These are phyloP conservation scores for Talaromyces borbonicus DNA, from an alignment of 495 filamentous ascomycete genomes.

Conservation along the genomic window DNA sequence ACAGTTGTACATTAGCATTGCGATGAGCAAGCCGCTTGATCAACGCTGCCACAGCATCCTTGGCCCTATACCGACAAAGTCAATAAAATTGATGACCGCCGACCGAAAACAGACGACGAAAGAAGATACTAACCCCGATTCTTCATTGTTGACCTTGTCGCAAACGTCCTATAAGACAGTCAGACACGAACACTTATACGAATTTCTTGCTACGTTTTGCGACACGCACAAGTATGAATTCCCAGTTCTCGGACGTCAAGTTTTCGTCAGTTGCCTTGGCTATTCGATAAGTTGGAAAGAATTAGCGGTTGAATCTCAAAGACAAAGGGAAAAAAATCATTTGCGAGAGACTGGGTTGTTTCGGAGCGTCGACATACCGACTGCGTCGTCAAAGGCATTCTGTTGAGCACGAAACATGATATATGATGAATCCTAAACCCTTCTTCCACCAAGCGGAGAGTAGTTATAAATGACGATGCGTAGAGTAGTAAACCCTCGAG, in stretches of 20 bases:
- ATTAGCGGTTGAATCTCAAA: too few relatives aligned
- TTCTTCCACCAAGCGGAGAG: too few relatives aligned
- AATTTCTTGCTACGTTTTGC: not conserved
- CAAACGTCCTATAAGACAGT: slow-evolving; percentile 63
- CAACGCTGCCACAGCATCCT: slow-evolving; percentile 86
- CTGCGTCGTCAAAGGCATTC: slow-evolving; percentile 72
- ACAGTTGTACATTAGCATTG: slow-evolving; percentile 98
- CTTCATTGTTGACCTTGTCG: slow-evolving; percentile 68
- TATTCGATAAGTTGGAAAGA: too few relatives aligned
- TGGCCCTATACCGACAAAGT: slow-evolving; percentile 42
- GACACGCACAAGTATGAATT: slow-evolving; percentile 69
- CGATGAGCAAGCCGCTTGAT: slow-evolving; percentile 95
- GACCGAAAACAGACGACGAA: not conserved
- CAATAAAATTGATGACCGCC: slow-evolving; percentile 10
- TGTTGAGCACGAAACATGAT: slow-evolving; percentile 71
- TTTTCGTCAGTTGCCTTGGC: slow-evolving; percentile 99
- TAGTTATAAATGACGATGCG: too few relatives aligned
- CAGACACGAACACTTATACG: not conserved
- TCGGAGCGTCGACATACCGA: slow-evolving; percentile 46
- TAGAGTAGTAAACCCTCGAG: too few relatives aligned
- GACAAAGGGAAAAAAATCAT: not conserved
- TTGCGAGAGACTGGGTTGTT: not conserved
- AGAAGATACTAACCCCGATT: slow-evolving; percentile 41
- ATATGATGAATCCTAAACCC: too few relatives aligned
- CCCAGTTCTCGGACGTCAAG: slow-evolving; percentile 96